A percentile compares a stretch with the other conserved stretches of the same genome.
phyloP scores from a whole-genome alignment of 352 stramenopile species.

The Globisporangium nunn region DNA sequence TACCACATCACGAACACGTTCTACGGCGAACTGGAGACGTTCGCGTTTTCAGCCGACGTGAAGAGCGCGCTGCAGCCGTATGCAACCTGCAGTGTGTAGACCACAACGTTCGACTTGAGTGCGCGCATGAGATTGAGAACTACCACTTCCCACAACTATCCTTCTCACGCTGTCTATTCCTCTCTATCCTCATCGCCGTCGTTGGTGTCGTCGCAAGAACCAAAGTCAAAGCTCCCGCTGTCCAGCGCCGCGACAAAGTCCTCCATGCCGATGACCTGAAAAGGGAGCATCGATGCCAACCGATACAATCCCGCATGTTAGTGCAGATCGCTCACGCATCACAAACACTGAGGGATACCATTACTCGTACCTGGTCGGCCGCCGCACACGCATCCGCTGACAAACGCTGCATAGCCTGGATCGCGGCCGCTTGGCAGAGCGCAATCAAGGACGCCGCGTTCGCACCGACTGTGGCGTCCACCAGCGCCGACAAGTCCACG shows the following conservation, averaged over 20 bases:
- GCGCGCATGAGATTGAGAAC: background rate
- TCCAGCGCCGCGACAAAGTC: slow-evolving; percentile 37
- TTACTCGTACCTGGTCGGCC: slow-evolving; percentile 19
- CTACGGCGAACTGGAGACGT: slow-evolving; percentile 47
- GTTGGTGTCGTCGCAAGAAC: slow-evolving; percentile 8
- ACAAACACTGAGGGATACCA: background rate
- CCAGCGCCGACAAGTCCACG: slow-evolving; percentile 39
- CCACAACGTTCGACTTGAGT: background rate
- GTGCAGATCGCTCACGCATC: background rate
- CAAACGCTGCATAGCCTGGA: slow-evolving; percentile 63
- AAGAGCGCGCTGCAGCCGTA: slow-evolving; percentile 47
- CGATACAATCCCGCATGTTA: background rate
- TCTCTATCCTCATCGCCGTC: background rate
- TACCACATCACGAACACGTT: slow-evolving; percentile 73
- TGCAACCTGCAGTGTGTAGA: slow-evolving; percentile 32
- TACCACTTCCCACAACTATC: background rate
- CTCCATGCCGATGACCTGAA: slow-evolving; percentile 29
- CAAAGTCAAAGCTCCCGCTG: slow-evolving; percentile 34
- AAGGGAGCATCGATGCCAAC: background rate
- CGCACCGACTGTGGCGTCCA: slow-evolving; percentile 45
- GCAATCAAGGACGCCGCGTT: slow-evolving; percentile 73
- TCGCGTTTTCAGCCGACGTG: slow-evolving; percentile 38
- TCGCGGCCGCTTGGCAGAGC: slow-evolving; percentile 62
- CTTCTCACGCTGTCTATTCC: background rate
- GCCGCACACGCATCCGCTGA: slow-evolving; percentile 7